A percentile compares a stretch with the other conserved stretches of the same genome.
Evolutionary conservation across 306 rosid species (phyloP).

Genomic region (Benincasa hispida): DNA sequence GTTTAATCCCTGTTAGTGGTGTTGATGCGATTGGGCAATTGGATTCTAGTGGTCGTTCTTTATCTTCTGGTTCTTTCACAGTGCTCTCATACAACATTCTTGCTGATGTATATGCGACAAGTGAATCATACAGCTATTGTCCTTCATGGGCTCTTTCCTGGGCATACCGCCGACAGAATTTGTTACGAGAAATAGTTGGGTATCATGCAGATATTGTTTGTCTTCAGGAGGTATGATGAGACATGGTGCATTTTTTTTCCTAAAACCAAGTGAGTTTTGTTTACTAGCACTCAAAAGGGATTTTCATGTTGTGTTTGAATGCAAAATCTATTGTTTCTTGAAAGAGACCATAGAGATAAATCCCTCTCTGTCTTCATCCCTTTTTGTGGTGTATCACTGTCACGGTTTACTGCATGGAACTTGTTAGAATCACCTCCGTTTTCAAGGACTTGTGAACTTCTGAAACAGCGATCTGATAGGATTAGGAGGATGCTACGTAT

Average conservation of each 20-base stretch:
- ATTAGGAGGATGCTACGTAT: background rate
- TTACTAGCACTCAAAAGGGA: background rate
- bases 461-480: background rate
- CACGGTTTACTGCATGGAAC: background rate
- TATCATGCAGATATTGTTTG: conserved; percentile 89
- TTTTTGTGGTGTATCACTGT: background rate
- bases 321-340: background rate
- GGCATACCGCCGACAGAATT: conserved; percentile 94
- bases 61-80: conserved; percentile 66
- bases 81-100: conserved; percentile 88
- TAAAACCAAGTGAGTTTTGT: background rate
- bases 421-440: background rate
- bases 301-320: background rate
- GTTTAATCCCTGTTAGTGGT: conserved; percentile 37
- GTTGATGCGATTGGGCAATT: conserved; percentile 56
- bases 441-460: background rate
- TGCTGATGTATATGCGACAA: conserved; percentile 79
- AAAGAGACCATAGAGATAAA: background rate
- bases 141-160: conserved; percentile 99
- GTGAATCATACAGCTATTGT: conserved; percentile 68
- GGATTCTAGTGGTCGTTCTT: conserved; percentile 59
- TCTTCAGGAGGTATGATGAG: conserved; percentile 78
- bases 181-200: conserved; percentile 85
- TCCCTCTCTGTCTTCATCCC: background rate
- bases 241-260: background rate